These are phyloP conservation scores for Cucurbita argyrosperma DNA, from an alignment of 306 rosid species.

Conservation along the genomic window DNA sequence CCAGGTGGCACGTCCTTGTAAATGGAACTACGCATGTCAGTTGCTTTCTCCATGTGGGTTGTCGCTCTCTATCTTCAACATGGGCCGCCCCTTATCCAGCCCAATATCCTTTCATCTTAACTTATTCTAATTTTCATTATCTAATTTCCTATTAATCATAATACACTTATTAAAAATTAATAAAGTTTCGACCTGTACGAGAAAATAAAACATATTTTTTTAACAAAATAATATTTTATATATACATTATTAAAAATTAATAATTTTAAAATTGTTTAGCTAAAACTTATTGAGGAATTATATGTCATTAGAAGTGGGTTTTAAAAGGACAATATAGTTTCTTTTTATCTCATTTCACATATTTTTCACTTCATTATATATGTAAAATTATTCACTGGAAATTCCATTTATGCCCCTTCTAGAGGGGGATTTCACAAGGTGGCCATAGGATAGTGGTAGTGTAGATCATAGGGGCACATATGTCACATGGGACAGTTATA, in stretches of 20 bases:
- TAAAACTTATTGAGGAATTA: too few relatives aligned
- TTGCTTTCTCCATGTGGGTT: constrained; percentile 1
- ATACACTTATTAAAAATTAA: background rate
- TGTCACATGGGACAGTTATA: background rate
- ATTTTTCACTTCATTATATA: background rate
- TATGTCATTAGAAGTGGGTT: too few relatives aligned
- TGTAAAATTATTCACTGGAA: background rate
- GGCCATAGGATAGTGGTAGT: background rate
- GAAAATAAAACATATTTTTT: too few relatives aligned
- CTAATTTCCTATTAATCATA: background rate
- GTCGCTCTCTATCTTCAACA: background rate
- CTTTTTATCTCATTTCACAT: background rate
- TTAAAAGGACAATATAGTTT: background rate
- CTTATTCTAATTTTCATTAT: background rate
- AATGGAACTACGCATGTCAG: background rate
- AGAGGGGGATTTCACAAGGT: background rate
- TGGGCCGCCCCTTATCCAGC: constrained; percentile 1
- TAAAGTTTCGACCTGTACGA: too few relatives aligned
- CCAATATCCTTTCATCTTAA: background rate
- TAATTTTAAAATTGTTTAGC: too few relatives aligned
- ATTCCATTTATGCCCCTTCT: background rate
- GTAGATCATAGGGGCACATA: background rate
- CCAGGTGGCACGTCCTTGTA: background rate
- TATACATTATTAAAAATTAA: too few relatives aligned
- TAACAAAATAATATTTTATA: too few relatives aligned